Evolutionary conservation across 176 grass and related monocot species (phyloP).

Genomic region (Hordeum vulgare): MorexV3_pseudomolecules_assembly NC_058519.1:509462197-509462696

Average conservation of each 20-base stretch:
- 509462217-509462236: background rate
- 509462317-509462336: background rate
- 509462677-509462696: background rate
- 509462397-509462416: constrained; percentile 77
- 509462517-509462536: background rate
- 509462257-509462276: constrained; percentile 16
- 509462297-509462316: constrained; percentile 30
- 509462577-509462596: constrained; percentile 13
- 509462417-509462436: constrained; percentile 50
- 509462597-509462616: constrained; percentile 71
- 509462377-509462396: constrained; percentile 67
- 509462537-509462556: background rate
- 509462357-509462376: constrained; percentile 59
- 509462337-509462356: constrained; percentile 40
- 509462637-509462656: constrained; percentile 67
- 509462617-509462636: constrained; percentile 72
- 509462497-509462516: background rate
- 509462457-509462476: background rate
- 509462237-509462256: background rate
- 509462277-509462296: constrained; percentile 25
- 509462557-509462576: background rate
- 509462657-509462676: background rate
- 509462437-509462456: constrained; percentile 59
- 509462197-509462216: background rate
- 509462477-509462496: background rate